phyloP scores from a whole-genome alignment of 176 grass and related monocot genomes.

The Eremochloa ophiuroides region DNA sequence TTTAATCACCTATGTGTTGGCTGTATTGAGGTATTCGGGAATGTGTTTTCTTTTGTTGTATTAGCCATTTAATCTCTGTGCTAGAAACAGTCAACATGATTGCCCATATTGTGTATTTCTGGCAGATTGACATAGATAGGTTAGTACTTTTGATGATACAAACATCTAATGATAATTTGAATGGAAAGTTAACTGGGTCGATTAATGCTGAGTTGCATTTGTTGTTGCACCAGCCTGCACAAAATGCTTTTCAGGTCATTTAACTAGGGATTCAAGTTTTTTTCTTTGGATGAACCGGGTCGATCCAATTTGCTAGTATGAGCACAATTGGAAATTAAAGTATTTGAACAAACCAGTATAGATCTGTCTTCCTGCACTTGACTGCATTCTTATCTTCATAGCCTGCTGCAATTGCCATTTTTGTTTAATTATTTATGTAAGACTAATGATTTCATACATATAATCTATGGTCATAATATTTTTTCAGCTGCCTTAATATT shows the following conservation, averaged over 20 bases:
- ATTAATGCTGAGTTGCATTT: neutral
- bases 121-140: neutral
- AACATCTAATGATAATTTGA: neutral
- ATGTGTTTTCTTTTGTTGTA: neutral
- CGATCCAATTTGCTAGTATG: neutral
- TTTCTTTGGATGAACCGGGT: neutral
- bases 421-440: neutral
- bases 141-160: neutral
- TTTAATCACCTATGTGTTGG: neutral
- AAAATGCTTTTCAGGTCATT: neutral
- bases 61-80: neutral
- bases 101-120: conserved; percentile 7
- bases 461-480: neutral
- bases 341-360: neutral
- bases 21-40: neutral
- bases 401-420: neutral
- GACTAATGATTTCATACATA: neutral
- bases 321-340: neutral
- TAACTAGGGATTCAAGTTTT: neutral
- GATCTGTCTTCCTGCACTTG: neutral
- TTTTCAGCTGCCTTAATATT: conserved; percentile 3
- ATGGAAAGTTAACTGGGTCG: neutral
- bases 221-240: neutral
- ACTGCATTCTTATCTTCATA: conserved; percentile 12
- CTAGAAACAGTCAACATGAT: neutral